Conservation (phyloP, 2,329 filamentous ascomycete genomes). For the Aspergillus ibericus region DNA sequence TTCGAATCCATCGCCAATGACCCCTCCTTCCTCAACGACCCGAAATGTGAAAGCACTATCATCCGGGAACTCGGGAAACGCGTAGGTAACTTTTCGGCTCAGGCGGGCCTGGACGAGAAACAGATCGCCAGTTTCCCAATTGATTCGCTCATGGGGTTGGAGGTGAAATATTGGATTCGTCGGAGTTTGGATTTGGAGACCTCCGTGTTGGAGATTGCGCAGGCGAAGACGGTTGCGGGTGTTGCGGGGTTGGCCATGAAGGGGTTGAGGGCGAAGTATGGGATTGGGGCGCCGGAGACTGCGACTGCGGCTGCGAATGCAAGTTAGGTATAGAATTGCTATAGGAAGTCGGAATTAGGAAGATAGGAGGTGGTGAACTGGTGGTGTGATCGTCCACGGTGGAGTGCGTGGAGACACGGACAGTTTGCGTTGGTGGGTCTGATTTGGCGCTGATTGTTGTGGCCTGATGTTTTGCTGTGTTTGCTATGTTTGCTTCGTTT, state of each 20-base stretch:
- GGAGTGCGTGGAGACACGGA: too few relatives aligned
- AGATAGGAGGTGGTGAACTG: not conserved
- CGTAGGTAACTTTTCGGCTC: not conserved
- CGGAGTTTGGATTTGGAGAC: slow-evolving; percentile 6
- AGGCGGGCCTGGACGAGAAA: not conserved
- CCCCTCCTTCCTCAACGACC: not conserved
- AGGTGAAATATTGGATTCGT: slow-evolving; percentile 9
- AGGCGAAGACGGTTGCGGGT: slow-evolving; percentile 2
- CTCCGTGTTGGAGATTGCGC: slow-evolving; percentile 1
- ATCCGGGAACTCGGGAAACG: slow-evolving; percentile 6
- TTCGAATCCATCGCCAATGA: slow-evolving; percentile 1
- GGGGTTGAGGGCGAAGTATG: slow-evolving; percentile 4
- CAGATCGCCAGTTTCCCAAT: not conserved
- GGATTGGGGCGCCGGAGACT: not conserved
- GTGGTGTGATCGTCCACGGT: too few relatives aligned
- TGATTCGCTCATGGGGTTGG: slow-evolving; percentile 6
- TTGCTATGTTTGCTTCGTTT: too few relatives aligned
- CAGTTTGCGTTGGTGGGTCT: not conserved
- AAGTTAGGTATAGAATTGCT: too few relatives aligned
- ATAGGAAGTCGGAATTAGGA: too few relatives aligned
- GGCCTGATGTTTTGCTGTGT: too few relatives aligned
- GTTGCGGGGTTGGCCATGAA: not conserved
- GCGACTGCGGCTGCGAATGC: too few relatives aligned
- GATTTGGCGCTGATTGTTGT: too few relatives aligned
- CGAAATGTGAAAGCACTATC: slow-evolving; percentile 3